Evolutionary conservation across 164 flowering plant genomes (phyloP), one percentile per base, ranked within the genome.

Genomic region (Nelumbo lutea): DNA sequence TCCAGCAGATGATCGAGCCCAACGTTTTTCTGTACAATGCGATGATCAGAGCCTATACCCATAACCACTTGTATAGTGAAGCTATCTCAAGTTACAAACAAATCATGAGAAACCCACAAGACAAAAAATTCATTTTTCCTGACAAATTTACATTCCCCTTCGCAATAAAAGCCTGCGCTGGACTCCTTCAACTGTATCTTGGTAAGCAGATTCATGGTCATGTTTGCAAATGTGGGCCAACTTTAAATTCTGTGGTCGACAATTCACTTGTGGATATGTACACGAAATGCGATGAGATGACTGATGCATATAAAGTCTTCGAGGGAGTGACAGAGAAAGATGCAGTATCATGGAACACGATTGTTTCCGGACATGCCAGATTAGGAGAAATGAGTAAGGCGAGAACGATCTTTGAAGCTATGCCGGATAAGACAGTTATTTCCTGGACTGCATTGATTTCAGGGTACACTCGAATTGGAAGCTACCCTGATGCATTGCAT

Each of bases 251-350:
- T 3, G 74, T 79, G 43, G 59, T 72, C 2, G 82, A 78, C 52
- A 90, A 85, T 77, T 76, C 89, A n/a, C 72, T 89, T 15, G 68
- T 89, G 58, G 88, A 89, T 59, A 80, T 91, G 92, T 91, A 88
- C 50, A 58, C 75, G 1, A 91, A 89, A 61, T 85, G 85, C 61
- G 86, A 75, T 62, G 48, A 68, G 70, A 53, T 91, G 41, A 6
- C 0, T 1, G 79, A 76, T 59, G 97, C 90, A 4, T 77, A 77
- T 5, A 77, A 70, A 56, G 66, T 87, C 76, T 89, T 91, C 64
- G 95, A 87, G 5, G 79, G 72, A 77, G 88, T 89, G 93, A 11
- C 62, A 55, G 84, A 83, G 1, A 85, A 82, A 78, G 90, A 91
- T 83, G 81, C 60, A 41, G 74, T 89, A 13, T 83, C 90, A 0